Base-by-base conservation (phyloP, 2,329 filamentous ascomycete species). In the Colletotrichum higginsianum region DNA sequence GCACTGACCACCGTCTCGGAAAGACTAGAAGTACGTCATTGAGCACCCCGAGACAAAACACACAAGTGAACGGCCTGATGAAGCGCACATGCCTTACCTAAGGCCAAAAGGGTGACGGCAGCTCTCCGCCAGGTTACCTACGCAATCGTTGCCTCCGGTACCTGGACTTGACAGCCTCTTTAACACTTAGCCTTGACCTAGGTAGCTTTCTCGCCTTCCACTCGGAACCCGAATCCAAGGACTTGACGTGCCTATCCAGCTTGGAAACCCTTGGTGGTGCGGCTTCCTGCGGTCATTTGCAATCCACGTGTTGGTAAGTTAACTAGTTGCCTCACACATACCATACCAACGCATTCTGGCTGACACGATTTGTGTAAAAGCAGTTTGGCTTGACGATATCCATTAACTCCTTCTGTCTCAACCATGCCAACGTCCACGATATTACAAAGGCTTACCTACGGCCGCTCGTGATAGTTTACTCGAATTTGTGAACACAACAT, bases 401-500 rank as follows among this genome's bases (percentile, higher is more conserved):
- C 38, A 18, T 7, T 7, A 13, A 13, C 49, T 21, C 11, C 12
- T 21, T 12, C 55, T 66, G 47, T 38, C n/a, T 21, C 38, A 66
- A 60, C 23, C 35, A 66, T 66, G 64, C 55, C 56, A 49, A 35
- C 46, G 35, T 35, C 16, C 18, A 66, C 47, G 8, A 35, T 26
- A 52, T 47, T n/a, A 23, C 23, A 21, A 38, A 49, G 56, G 64
- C 46, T 52, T 13, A 23, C 38, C 38, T 47, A 46, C 5, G 38
- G 56, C 56, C 56, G 40, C 47, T 35, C 64, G 35, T 53, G 46
- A 61, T 42, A 38, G n/a, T 21, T 46, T n/a, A 58, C 38, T 13
- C 35, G 13, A n/a, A 9, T 12, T 30, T 47, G 18, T 26, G 44
- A 58, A 23, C 13, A n/a, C 23, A 13, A 44, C 21, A 23, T 46